These are phyloP conservation scores for Eimeria acervulina DNA, from an alignment of 169 alveolate genomes.

Conservation along the genomic window DNA sequence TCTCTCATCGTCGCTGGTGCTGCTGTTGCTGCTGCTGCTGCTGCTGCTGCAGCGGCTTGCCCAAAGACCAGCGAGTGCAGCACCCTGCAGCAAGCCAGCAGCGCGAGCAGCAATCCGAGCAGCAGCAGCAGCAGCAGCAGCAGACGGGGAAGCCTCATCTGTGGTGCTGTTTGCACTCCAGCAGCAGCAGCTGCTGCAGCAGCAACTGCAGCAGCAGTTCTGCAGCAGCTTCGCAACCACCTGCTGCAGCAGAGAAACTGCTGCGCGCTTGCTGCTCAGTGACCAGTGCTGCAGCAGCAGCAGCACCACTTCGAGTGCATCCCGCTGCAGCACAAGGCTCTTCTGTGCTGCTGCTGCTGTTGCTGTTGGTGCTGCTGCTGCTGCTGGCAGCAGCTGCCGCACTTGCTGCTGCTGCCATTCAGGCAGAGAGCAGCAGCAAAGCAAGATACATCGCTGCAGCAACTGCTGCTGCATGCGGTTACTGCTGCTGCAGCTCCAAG, in stretches of 20 bases:
- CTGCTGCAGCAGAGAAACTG: not conserved
- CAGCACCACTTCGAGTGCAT: constrained; percentile 3
- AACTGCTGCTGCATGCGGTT: too few species aligned
- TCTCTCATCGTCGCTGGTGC: not conserved
- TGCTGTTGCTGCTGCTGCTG: constrained; percentile 11
- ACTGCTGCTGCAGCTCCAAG: constrained; percentile 4
- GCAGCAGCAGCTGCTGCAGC: constrained; percentile 40
- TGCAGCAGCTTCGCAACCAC: not conserved
- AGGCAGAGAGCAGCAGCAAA: constrained; percentile 32
- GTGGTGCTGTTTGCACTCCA: not conserved
- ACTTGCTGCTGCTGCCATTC: constrained; percentile 1
- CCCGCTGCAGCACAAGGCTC: constrained; percentile 37
- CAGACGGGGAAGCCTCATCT: not conserved
- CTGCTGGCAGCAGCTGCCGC: not conserved
- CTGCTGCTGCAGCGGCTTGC: too few species aligned
- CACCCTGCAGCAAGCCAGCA: constrained; percentile 50
- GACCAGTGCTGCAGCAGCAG: not conserved
- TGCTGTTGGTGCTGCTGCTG: constrained; percentile 1
- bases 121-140: not conserved
- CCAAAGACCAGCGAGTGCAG: constrained; percentile 31
- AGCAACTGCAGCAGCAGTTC: constrained; percentile 14
- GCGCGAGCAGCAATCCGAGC: constrained; percentile 18
- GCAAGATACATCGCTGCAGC: not conserved
- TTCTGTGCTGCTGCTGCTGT: constrained; percentile 12
- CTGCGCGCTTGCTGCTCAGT: not conserved